Conservation (phyloP, 441 rosid genomes). For the Pelargonium myrrhifolium region DNA sequence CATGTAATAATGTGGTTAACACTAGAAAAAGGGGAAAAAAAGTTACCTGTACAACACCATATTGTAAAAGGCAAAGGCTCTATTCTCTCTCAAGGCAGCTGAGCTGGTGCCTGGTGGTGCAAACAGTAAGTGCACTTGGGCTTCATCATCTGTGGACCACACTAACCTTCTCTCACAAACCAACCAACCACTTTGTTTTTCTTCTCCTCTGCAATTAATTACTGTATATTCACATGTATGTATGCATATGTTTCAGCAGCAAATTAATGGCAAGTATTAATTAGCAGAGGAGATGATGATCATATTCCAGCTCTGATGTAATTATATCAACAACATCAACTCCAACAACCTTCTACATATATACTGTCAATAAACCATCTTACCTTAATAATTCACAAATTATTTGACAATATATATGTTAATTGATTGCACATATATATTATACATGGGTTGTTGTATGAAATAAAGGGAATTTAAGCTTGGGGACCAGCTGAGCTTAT, state of each 20-base stretch:
- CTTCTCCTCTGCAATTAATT: background rate
- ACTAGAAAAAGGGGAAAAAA: too few species aligned
- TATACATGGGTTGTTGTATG: slow-evolving; percentile 3
- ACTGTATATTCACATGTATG: background rate
- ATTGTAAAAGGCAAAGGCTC: too few species aligned
- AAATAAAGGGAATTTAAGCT: slow-evolving; percentile 1
- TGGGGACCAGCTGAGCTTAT: slow-evolving; percentile 5
- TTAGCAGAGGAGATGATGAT: slow-evolving; percentile 1
- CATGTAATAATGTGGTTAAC: too few species aligned
- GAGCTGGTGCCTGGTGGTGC: background rate
- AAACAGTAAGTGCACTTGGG: slow-evolving; percentile 6
- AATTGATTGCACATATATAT: background rate
- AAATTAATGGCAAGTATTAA: background rate
- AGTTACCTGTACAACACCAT: too few species aligned
- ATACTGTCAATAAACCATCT: background rate
- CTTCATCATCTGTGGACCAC: background rate
- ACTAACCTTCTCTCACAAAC: background rate
- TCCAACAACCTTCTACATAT: background rate
- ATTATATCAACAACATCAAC: too few species aligned
- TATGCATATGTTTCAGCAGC: background rate
- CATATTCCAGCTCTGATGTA: background rate
- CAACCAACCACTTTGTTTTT: background rate
- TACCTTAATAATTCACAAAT: too few species aligned
- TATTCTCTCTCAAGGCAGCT: too few species aligned
- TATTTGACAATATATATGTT: too few species aligned